Percentiles rank a stretch among this genome's conserved stretches.
These are phyloP conservation scores for Pythium scleroteichum DNA, from an alignment of 352 stramenopile species.

Conservation along the genomic window DNA sequence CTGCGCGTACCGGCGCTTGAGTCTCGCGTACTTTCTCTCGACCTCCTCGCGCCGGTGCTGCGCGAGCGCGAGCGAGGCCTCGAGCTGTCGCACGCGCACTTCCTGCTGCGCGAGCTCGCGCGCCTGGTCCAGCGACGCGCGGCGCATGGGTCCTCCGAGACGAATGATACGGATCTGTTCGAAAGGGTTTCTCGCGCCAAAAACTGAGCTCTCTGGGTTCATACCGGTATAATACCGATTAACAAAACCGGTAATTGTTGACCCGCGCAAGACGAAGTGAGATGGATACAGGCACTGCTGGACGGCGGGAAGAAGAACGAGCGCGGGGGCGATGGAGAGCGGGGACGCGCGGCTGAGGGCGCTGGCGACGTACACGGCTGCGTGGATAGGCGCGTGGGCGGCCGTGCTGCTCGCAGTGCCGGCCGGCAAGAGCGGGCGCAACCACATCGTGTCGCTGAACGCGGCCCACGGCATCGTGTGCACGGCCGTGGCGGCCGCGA, in stretches of 20 bases:
- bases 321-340: not conserved
- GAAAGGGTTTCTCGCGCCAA: conserved; percentile 17
- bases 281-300: no score
- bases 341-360: conserved; percentile 36
- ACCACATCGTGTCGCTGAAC: conserved; percentile 76
- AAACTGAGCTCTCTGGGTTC: conserved; percentile 14
- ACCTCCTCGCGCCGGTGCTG: conserved; percentile 48
- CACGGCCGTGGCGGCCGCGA: conserved; percentile 44
- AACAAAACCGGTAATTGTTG: not conserved
- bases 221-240: conserved; percentile 2
- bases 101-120: conserved; percentile 13
- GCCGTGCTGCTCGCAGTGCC: conserved; percentile 46
- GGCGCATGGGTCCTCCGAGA: no score
- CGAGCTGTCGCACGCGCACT: conserved; percentile 38
- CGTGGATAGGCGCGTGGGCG: conserved; percentile 57
- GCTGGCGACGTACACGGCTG: conserved; percentile 34
- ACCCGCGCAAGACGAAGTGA: no score
- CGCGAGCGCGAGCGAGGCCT: conserved; percentile 50
- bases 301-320: not conserved
- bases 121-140: conserved; percentile 4
- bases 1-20: conserved; percentile 68
- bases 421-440: conserved; percentile 39
- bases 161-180: conserved; percentile 6
- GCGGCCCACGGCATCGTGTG: conserved; percentile 65
- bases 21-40: conserved; percentile 68